These are phyloP conservation scores for Lignosus rhinocerotis DNA, from an alignment of 1,284 basidiomycete species.

Conservation along the genomic window DNA sequence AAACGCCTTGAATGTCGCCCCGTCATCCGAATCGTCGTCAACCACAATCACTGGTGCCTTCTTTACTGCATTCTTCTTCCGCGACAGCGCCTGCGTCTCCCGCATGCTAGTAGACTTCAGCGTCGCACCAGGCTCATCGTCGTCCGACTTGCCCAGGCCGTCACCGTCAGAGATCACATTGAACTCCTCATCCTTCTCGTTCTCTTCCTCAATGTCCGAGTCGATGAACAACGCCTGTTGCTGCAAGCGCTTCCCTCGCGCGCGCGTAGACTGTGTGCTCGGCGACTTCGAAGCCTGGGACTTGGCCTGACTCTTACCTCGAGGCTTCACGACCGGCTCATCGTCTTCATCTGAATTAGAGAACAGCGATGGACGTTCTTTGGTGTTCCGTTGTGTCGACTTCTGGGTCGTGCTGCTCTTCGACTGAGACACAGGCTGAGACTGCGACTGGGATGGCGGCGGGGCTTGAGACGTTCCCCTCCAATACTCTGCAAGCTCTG, in stretches of 20 bases:
- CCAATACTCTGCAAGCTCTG: conserved; percentile 50
- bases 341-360: conserved; percentile 40
- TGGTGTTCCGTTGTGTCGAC: conserved; percentile 17
- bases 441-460: conserved; percentile 22
- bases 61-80: conserved; percentile 24
- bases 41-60: conserved; percentile 42
- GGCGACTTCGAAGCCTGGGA: conserved; percentile 1
- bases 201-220: conserved; percentile 17
- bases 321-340: conserved; percentile 14
- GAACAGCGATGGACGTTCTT: conserved; percentile 9
- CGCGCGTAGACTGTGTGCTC: conserved; percentile 2
- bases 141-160: conserved; percentile 9
- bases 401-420: conserved; percentile 12
- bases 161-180: conserved; percentile 1
- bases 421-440: conserved; percentile 15
- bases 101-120: conserved; percentile 16
- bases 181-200: conserved; percentile 5
- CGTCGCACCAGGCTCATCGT: conserved; percentile 11
- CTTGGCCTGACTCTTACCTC: conserved; percentile 20
- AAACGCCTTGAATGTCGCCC: conserved; percentile 66
- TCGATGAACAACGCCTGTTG: conserved; percentile 30
- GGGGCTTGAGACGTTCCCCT: conserved; percentile 35
- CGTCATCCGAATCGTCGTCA: conserved; percentile 73
- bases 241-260: conserved; percentile 18
- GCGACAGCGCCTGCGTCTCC: conserved; percentile 10